phyloP scores from a whole-genome alignment of 805 yeast genomes.

The Lipomyces yamadae region DNA sequence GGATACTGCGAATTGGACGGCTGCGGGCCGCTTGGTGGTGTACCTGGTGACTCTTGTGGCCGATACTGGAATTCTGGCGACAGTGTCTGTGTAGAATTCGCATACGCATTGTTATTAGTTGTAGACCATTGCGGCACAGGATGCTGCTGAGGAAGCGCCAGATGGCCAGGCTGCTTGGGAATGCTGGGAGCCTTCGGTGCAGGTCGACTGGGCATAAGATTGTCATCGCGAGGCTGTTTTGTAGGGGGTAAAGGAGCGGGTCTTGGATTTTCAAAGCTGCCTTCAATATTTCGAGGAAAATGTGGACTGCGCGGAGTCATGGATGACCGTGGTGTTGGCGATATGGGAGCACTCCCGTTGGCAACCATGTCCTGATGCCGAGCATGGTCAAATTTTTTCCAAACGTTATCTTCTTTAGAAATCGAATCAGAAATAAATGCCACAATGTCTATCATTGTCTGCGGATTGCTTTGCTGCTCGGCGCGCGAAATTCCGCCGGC shows the following conservation, averaged over 20 bases:
- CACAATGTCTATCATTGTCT: slow-evolving; percentile 83
- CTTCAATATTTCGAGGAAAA: slow-evolving; percentile 36
- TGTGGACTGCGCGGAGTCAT: slow-evolving; percentile 31
- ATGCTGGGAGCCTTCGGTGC: slow-evolving; percentile 44
- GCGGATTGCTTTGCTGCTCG: slow-evolving; percentile 83
- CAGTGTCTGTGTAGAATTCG: not conserved
- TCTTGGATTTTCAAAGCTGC: slow-evolving; percentile 39
- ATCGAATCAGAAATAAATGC: slow-evolving; percentile 59
- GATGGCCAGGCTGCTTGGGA: not conserved
- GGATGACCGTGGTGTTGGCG: slow-evolving; percentile 26
- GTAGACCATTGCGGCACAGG: not conserved
- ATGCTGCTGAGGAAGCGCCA: slow-evolving; percentile 10
- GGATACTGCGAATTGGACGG: slow-evolving; percentile 40
- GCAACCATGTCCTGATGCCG: slow-evolving; percentile 18
- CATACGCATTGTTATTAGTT: not conserved
- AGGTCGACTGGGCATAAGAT: slow-evolving; percentile 40
- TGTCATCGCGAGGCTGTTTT: slow-evolving; percentile 1
- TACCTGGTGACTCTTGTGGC: slow-evolving; percentile 11
- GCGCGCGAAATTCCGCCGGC: slow-evolving; percentile 78
- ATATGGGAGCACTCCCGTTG: slow-evolving; percentile 6
- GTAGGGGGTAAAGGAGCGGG: slow-evolving; percentile 40
- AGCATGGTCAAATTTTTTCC: slow-evolving; percentile 39
- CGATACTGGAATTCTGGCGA: slow-evolving; percentile 3
- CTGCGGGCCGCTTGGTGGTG: slow-evolving; percentile 40
- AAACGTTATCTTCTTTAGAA: slow-evolving; percentile 41